Percentiles rank a stretch among this genome's conserved stretches.
phyloP scores from a whole-genome alignment of 768 basidiomycete genomes.

The Pleurotus tuoliensis region DNA sequence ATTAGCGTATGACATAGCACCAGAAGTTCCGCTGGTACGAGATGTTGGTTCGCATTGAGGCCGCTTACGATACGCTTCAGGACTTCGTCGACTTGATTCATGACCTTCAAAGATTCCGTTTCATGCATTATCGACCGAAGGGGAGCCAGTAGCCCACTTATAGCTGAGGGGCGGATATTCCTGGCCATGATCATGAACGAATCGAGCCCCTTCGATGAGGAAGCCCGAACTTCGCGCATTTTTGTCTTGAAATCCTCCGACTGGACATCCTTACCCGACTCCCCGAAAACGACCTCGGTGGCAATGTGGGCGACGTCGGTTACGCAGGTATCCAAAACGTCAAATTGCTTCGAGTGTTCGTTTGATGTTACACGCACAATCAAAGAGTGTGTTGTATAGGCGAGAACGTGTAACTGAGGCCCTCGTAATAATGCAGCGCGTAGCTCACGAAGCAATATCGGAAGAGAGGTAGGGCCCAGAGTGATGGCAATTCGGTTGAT shows the following conservation, averaged over 20 bases:
- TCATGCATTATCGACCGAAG: slow-evolving; percentile 82
- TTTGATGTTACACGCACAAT: slow-evolving; percentile 74
- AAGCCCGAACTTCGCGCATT: slow-evolving; percentile 86
- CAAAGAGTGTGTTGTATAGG: slow-evolving; percentile 77
- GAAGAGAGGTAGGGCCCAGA: slow-evolving; percentile 72
- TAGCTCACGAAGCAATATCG: slow-evolving; percentile 72
- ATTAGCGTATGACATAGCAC: slow-evolving; percentile 86
- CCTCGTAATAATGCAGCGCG: slow-evolving; percentile 84
- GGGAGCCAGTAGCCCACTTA: slow-evolving; percentile 74
- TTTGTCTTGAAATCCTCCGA: slow-evolving; percentile 92
- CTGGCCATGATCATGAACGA: slow-evolving; percentile 80
- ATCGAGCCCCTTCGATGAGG: slow-evolving; percentile 81
- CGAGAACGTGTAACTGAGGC: slow-evolving; percentile 91
- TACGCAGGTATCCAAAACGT: slow-evolving; percentile 70
- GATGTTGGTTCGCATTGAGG: slow-evolving; percentile 75
- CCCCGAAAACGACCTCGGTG: slow-evolving; percentile 89
- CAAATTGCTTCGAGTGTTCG: slow-evolving; percentile 51
- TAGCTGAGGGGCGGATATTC: slow-evolving; percentile 69
- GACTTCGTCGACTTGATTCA: slow-evolving; percentile 86
- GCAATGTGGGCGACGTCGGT: slow-evolving; percentile 77
- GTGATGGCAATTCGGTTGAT: slow-evolving; percentile 73
- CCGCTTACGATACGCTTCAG: slow-evolving; percentile 79
- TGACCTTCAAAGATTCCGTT: slow-evolving; percentile 73
- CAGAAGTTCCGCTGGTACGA: slow-evolving; percentile 68
- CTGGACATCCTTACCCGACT: slow-evolving; percentile 85